Conservation (phyloP, 2,329 filamentous ascomycete species). For the Emydomyces testavorans region DNA sequence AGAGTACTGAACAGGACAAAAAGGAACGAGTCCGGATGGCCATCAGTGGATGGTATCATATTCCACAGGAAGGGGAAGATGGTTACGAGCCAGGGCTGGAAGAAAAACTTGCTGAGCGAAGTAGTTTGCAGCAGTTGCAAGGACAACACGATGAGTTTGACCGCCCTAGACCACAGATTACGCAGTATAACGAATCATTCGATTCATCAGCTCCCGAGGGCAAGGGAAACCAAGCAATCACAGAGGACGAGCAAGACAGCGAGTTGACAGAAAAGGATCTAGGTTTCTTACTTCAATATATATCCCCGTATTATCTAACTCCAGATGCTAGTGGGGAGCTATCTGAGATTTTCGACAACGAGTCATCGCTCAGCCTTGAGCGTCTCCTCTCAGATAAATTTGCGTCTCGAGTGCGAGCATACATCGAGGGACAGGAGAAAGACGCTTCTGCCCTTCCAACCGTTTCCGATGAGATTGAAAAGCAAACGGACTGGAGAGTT, state of each 20-base stretch:
- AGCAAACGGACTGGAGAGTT: constrained; percentile 55
- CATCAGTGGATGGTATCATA: constrained; percentile 98
- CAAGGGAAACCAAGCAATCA: constrained; percentile 27
- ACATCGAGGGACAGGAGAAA: constrained; percentile 56
- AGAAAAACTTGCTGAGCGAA: constrained; percentile 77
- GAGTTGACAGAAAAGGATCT: constrained; percentile 67
- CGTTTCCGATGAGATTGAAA: constrained; percentile 46
- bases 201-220: constrained; percentile 17
- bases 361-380: constrained; percentile 72
- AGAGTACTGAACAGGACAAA: constrained; percentile 47
- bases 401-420: constrained; percentile 55
- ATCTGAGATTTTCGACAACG: constrained; percentile 64
- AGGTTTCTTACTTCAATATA: constrained; percentile 80
- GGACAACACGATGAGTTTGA: constrained; percentile 87
- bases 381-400: constrained; percentile 72
- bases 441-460: constrained; percentile 32
- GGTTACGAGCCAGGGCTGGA: constrained; percentile 82
- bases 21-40: constrained; percentile 72
- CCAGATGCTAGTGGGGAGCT: constrained; percentile 82
- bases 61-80: constrained; percentile 86
- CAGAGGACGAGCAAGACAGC: constrained; percentile 30
- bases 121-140: constrained; percentile 83
- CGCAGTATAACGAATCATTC: constrained; percentile 30
- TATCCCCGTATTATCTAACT: constrained; percentile 79
- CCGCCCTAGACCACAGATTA: constrained; percentile 54